Conservation (phyloP, 73 alveolate species). For the Blepharisma japonicum region DNA sequence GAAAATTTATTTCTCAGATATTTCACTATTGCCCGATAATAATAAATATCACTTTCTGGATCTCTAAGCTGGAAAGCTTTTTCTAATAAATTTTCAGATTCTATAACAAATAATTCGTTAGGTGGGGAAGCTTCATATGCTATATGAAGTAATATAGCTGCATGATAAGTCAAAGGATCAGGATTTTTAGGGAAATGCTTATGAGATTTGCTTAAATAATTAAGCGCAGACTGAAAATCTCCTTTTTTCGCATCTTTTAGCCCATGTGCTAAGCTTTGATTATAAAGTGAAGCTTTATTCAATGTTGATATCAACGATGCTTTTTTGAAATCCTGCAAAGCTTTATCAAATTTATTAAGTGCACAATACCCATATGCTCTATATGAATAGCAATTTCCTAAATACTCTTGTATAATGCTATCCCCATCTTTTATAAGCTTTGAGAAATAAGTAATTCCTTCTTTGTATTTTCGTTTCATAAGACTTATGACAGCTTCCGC, state of each 20-base stretch:
- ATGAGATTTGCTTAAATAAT: background rate
- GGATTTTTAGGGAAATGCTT: background rate
- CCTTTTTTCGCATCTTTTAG: background rate
- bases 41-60: constrained; percentile 33
- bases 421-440: too few species aligned
- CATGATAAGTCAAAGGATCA: background rate
- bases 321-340: constrained; percentile 35
- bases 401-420: too few species aligned
- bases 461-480: constrained; percentile 50
- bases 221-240: background rate
- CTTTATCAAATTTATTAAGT: constrained; percentile 44
- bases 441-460: constrained; percentile 36
- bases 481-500: constrained; percentile 43
- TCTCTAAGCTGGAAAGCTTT: background rate
- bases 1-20: constrained; percentile 42
- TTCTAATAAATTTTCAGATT: background rate
- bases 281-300: constrained; percentile 41
- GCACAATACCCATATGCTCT: constrained; percentile 53
- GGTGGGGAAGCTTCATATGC: background rate
- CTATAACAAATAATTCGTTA: background rate
- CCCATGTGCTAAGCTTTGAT: constrained; percentile 38
- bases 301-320: constrained; percentile 36
- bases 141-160: background rate
- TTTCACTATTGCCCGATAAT: constrained; percentile 53
- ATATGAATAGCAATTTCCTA: constrained; percentile 25